Evolutionary conservation across 2,329 filamentous ascomycete species (phyloP), one percentile per base, ranked within the genome.

Genomic region (Emergomyces africanus): DNA sequence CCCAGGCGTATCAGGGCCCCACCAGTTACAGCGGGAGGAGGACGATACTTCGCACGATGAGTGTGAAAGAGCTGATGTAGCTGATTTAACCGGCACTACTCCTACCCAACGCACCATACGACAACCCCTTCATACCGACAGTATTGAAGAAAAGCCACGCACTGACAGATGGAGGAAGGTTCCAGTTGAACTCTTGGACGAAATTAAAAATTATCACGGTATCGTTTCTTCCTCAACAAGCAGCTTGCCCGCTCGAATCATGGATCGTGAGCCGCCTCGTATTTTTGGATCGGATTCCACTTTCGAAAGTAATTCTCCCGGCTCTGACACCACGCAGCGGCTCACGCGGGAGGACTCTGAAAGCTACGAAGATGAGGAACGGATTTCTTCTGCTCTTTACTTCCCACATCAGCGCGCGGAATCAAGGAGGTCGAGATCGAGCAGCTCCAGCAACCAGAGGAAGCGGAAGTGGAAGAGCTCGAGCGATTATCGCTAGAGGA

Each of bases 351-450:
- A 60, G 44, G 58, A 57, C 15, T 59, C 58, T 28, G 61, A 61
- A 57, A 51, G 57, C 18, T 80, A 79, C 39, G 83, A 82, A 5
- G 81, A 83, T 60, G 76, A 77, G 59, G 83, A 86, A 67, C 82
- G 84, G 61, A 86, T 86, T 44, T 83, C 82, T 0, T 85, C 82
- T 33, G 83, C 83, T 14, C 74, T 83, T 39, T 86, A 86, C 67
- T 84, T 82, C 63, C 83, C 83, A 28, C 83, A 86, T 71, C 79
- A 83, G 63, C 78, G 80, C 58, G 66, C 78, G 10, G 71, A 72
- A 12, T 65, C 74, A 8, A 78, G 53, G 74, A 77, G 23, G 23
- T 48, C 8, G 39, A 42, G 15, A 8, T 42, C 9, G 54, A 58
- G 41, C 48, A 20, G 30, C 15, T 42, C n/a, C 41, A 57, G 9